Base-by-base conservation (phyloP, 805 yeast genomes). In the Aciculoconidium aculeatum region DNA sequence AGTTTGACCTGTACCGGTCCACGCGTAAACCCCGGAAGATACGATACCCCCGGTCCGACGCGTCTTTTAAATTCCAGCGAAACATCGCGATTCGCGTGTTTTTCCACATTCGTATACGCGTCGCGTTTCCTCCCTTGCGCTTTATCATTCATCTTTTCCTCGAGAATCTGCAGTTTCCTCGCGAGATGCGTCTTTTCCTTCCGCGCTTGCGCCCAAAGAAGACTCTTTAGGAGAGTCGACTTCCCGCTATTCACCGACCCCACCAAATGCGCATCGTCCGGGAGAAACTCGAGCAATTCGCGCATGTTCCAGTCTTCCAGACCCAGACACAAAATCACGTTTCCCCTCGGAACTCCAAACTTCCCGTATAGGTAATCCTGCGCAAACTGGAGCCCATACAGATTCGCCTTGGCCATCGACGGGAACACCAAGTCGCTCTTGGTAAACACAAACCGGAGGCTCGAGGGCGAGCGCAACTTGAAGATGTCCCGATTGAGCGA, bases 231-330 rank as follows among this genome's bases (percentile, higher is more conserved):
- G 20, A 82, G 40, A 2, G 80, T 65, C 3, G 85, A 75, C 47
- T 82, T 82, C 1, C 94, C 94, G 9, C 72, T 65, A 44, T 82
- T 82, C 7, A 80, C 75, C 35, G 66, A 67, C 1, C 94, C 94
- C 12, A 81, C 55, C 17, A 82, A 51, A 43, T 72, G 77, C 6
- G 70, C 49, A 17, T 57, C 53, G 20, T 48, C 44, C 4, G 62
- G 61, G 6, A 80, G 44, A 5, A 42, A 42, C 1, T 52, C 41
- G 6, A 63, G 38, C 3, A 80, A 44, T 1, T 47, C 41, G 1
- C 56, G 44, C 3, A 72, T 43, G 17, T 70, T 65, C 87, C 87
- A 79, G 15, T 63, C 61, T 6, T 56, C 53, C 18, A 53, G 57
- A 0, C 78, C 75, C 32, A 82, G 73, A 1, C 66, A 69, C 3